Conservation (phyloP, 208 protist genomes). For the Crithidia sp. region DNA sequence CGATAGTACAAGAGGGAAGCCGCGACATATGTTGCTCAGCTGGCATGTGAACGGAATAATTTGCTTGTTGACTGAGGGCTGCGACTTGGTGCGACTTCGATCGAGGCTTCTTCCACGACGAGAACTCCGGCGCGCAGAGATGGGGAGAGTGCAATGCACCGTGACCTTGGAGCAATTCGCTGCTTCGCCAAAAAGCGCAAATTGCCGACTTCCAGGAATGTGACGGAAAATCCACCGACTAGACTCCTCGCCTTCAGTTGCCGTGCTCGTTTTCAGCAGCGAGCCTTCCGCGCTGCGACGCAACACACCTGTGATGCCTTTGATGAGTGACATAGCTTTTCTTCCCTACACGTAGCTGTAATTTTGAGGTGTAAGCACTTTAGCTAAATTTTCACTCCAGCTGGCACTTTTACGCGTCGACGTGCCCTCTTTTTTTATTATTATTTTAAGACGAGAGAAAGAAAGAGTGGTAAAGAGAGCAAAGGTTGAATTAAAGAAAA, state of each 20-base stretch:
- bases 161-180: conserved; percentile 6
- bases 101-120: conserved; percentile 3
- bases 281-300: neutral
- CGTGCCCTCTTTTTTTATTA: neutral
- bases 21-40: conserved; percentile 35
- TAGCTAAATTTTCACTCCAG: too few relatives aligned
- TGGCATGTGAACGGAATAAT: conserved; percentile 35
- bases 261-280: neutral
- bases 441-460: neutral
- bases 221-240: conserved; percentile 19
- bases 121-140: conserved; percentile 5
- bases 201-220: conserved; percentile 17
- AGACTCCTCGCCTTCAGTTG: neutral
- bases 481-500: neutral
- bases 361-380: neutral
- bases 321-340: conserved; percentile 1
- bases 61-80: neutral
- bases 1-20: conserved; percentile 29
- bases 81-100: neutral
- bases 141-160: conserved; percentile 33
- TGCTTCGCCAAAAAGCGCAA: conserved; percentile 11
- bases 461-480: neutral
- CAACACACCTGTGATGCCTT: neutral
- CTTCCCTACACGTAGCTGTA: neutral
- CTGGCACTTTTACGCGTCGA: too few relatives aligned